Conservation (phyloP, 73 alveolate genomes). For the Paramecium biaurelia region DNA sequence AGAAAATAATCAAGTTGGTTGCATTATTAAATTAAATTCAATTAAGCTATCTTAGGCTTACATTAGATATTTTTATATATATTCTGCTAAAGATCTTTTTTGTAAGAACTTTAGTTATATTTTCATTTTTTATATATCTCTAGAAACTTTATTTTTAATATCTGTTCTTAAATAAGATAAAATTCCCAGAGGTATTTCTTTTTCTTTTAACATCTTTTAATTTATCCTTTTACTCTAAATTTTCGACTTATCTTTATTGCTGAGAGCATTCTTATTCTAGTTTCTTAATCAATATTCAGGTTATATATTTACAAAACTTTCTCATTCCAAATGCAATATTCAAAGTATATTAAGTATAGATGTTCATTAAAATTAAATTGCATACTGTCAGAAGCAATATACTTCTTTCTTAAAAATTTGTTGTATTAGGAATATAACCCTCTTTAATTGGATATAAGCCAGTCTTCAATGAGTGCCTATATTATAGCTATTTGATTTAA, state of each 20-base stretch:
- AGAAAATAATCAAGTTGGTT: too few relatives aligned
- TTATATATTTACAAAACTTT: neutral
- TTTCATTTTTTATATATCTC: too few relatives aligned
- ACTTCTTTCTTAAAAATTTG: slow-evolving; percentile 96
- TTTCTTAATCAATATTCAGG: neutral
- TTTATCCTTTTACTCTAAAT: neutral
- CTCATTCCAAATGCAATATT: slow-evolving; percentile 45
- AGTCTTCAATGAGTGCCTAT: slow-evolving; percentile 82
- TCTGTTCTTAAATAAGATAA: neutral
- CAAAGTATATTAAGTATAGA: slow-evolving; percentile 95
- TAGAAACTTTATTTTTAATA: neutral
- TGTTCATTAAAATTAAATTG: slow-evolving; percentile 96
- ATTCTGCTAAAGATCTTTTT: too few relatives aligned
- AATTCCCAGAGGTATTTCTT: neutral
- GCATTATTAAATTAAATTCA: too few relatives aligned
- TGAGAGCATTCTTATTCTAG: neutral
- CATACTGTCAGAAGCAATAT: slow-evolving; percentile 93
- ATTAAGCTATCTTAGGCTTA: too few relatives aligned
- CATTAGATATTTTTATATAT: too few relatives aligned
- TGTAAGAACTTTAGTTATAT: too few relatives aligned
- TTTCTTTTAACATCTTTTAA: neutral
- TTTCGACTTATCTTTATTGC: neutral
- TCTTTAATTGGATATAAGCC: slow-evolving; percentile 91
- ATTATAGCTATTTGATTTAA: slow-evolving; percentile 27
- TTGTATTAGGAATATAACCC: slow-evolving; percentile 88